phyloP scores from a whole-genome alignment of 176 grass and related monocot species.

The Rhynchospora breviuscula region DNA sequence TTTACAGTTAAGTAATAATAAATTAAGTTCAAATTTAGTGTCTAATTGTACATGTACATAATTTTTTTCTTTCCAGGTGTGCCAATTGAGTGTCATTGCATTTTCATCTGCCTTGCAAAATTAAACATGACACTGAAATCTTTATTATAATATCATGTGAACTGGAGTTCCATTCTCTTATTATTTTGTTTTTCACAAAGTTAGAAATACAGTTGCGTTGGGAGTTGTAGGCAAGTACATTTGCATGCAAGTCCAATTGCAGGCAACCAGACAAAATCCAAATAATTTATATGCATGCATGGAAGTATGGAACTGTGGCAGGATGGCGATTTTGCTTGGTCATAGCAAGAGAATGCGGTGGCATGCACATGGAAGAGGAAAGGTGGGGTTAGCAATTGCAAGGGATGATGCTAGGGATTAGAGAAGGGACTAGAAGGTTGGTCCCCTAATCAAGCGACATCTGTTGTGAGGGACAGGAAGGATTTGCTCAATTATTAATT shows the following conservation, averaged over 20 bases:
- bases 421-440: slow-evolving; percentile 5
- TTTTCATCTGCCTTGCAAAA: neutral
- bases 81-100: neutral
- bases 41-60: neutral
- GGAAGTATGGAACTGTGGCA: neutral
- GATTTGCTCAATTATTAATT: slow-evolving; percentile 19
- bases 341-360: slow-evolving; percentile 7
- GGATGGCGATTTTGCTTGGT: neutral
- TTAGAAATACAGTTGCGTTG: neutral
- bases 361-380: slow-evolving; percentile 8
- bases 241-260: neutral
- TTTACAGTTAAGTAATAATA: neutral
- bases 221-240: neutral
- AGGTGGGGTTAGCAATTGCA: neutral
- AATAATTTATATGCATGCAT: neutral
- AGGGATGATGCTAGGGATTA: neutral
- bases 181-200: neutral
- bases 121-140: neutral
- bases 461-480: neutral
- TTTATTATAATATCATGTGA: neutral
- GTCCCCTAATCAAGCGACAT: slow-evolving; percentile 13
- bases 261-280: neutral
- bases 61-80: slow-evolving; percentile 4
- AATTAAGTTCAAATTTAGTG: neutral
- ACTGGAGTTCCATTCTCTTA: neutral